Conservation (phyloP, 2,329 filamentous ascomycete species). For the Emergomyces africanus region DNA sequence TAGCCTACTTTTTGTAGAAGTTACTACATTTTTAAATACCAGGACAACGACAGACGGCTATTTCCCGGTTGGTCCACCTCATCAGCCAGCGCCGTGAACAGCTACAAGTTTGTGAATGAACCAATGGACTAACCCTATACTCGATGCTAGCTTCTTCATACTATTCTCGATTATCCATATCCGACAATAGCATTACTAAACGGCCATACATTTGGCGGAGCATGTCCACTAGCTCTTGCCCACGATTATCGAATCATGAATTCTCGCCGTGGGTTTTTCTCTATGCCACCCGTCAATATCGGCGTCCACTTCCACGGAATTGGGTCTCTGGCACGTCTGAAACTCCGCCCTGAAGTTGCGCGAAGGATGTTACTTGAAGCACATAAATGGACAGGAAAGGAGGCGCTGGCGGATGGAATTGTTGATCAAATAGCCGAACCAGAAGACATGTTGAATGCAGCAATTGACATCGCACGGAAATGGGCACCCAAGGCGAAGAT, state of each 20-base stretch:
- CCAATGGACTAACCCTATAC: not conserved
- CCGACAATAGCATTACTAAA: conserved; percentile 29
- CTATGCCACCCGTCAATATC: conserved; percentile 35
- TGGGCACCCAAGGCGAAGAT: conserved; percentile 15
- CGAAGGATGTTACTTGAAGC: conserved; percentile 38
- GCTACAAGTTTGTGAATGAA: not conserved
- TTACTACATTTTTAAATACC: no score
- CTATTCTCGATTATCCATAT: conserved; percentile 28
- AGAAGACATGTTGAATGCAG: conserved; percentile 29
- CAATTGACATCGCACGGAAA: conserved; percentile 23
- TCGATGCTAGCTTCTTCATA: conserved; percentile 19
- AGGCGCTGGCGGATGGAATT: conserved; percentile 34
- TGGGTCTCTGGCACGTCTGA: conserved; percentile 32
- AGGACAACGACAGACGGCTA: conserved; percentile 42
- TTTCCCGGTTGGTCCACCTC: conserved; percentile 24
- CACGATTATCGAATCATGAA: conserved; percentile 29
- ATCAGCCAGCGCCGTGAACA: not conserved
- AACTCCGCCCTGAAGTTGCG: conserved; percentile 33
- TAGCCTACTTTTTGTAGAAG: no score
- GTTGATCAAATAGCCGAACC: conserved; percentile 34
- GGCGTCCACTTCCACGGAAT: conserved; percentile 38
- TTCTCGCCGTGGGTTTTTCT: conserved; percentile 23
- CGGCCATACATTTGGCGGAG: conserved; percentile 29
- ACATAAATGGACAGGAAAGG: conserved; percentile 34
- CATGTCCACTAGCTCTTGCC: conserved; percentile 24